A percentile compares a stretch with the other conserved stretches of the same genome.
Evolutionary conservation across 169 alveolate species (phyloP).

Genomic region (Plasmodium sp.): DNA sequence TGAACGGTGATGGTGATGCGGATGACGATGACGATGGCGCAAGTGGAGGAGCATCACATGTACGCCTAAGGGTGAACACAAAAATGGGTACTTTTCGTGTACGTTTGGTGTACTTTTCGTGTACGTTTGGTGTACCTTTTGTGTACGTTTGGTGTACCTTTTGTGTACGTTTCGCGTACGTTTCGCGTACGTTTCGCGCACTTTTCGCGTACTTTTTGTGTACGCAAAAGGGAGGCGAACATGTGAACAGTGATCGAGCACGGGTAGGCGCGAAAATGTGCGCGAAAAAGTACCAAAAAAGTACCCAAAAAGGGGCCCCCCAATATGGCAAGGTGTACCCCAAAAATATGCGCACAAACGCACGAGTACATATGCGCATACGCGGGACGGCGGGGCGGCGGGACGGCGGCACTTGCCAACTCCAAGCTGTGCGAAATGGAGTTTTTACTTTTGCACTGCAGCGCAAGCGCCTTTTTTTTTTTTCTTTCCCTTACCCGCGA

Average conservation of each 20-base stretch:
- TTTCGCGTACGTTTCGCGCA: not conserved
- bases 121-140: too few species aligned
- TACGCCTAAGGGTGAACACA: not conserved
- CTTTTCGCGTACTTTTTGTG: not conserved
- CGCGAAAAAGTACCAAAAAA: not conserved
- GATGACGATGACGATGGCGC: not conserved
- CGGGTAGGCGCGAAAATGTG: not conserved
- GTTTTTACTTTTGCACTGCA: not conserved
- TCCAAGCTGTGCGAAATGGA: not conserved
- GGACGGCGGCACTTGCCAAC: not conserved
- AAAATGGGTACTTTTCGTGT: not conserved
- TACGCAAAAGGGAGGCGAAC: not conserved
- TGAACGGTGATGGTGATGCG: not conserved
- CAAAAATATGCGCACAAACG: not conserved
- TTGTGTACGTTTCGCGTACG: not conserved
- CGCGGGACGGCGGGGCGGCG: not conserved
- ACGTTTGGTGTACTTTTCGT: too few species aligned
- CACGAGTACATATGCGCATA: not conserved
- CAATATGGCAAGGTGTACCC: not conserved
- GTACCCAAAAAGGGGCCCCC: too few species aligned
- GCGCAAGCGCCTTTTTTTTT: not conserved
- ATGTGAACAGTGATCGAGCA: not conserved
- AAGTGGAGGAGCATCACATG: not conserved
- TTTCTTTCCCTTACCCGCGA: not conserved
- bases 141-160: not conserved